Evolutionary conservation across 2,329 filamentous ascomycete species (phyloP), one percentile per base, ranked within the genome.

Genomic region (Clonostachys sp.): DNA sequence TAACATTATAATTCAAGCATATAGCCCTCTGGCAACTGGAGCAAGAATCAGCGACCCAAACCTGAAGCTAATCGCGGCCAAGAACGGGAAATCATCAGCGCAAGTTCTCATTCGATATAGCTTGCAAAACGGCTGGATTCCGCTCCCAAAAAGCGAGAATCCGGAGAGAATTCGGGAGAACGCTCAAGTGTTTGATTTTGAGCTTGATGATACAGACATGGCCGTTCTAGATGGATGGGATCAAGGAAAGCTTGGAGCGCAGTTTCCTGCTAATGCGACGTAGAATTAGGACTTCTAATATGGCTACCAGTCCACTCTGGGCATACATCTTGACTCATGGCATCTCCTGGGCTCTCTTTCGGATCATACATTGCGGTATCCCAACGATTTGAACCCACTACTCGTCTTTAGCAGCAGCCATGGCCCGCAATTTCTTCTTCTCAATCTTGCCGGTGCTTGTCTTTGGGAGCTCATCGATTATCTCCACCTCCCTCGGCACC

Each of bases 401-500:
- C 18, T 18, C 12, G 14, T 36, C 38, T 40, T 47, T 60, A 81
- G 89, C 20, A n/a, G 42, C 8, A 3, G 87, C 88, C 92, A 91
- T 96, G 56, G 89, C 86, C 50, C 94, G 74, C 47, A 99, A 67
- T 7, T 95, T 81, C 59, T 96, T 97, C 81, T 99, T 99, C 78
- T 90, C 86, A 50, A 97, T 78, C 77, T 99, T 99, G 4, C 94
- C 94, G 1, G 94, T 99, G 65, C 88, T 94, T 30, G 94, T 99
- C 79, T 99, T 99, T 10, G 94, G 94, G 54, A 99, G 73, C 65
- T 96, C 91, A 6, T 72, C 55, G n/a, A 99, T 81, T 41, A 97
- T 73, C 65, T 95, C 89, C 1, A 85, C 79, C 61, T 86, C 83
- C 39, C 77, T 66, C 24, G 82, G 83, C 13, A 87, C 84, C 94